Conservation (phyloP, 352 stramenopile species). For the Halophytophthora polymorphica region DNA sequence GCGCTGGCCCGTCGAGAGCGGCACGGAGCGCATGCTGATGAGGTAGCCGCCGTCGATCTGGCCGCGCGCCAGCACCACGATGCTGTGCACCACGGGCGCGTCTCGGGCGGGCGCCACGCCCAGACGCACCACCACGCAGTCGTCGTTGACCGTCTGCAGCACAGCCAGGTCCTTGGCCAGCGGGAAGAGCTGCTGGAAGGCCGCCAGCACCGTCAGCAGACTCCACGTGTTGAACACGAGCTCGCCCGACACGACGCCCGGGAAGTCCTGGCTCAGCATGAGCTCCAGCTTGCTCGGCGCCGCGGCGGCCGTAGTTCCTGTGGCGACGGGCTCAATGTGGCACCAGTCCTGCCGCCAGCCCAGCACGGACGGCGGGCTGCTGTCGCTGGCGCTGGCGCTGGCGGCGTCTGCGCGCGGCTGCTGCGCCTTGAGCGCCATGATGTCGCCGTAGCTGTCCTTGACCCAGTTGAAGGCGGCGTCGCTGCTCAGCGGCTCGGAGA, state of each 20-base stretch:
- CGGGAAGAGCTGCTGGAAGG: slow-evolving; percentile 33
- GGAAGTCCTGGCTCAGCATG: slow-evolving; percentile 33
- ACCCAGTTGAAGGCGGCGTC: slow-evolving; percentile 44
- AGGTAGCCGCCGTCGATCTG: slow-evolving; percentile 45
- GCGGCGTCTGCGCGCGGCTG: slow-evolving; percentile 11
- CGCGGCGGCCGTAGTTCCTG: slow-evolving; percentile 5
- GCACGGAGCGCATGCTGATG: slow-evolving; percentile 37
- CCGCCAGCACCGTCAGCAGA: slow-evolving; percentile 25
- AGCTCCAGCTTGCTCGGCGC: slow-evolving; percentile 21
- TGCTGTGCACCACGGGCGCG: slow-evolving; percentile 34
- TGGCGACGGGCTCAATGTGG: slow-evolving; percentile 4
- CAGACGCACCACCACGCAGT: slow-evolving; percentile 38
- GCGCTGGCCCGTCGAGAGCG: slow-evolving; percentile 29
- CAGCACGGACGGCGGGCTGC: slow-evolving; percentile 9
- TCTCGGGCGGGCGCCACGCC: slow-evolving; percentile 24
- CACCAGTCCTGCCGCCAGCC: slow-evolving; percentile 35
- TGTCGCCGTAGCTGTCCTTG: slow-evolving; percentile 44
- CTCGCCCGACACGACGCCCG: slow-evolving; percentile 26
- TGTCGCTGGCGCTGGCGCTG: not conserved
- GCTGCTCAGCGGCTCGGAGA: slow-evolving; percentile 30
- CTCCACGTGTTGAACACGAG: slow-evolving; percentile 46
- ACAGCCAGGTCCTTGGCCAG: slow-evolving; percentile 36
- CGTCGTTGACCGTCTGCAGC: slow-evolving; percentile 43
- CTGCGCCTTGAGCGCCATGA: slow-evolving; percentile 33
- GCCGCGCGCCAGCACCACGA: slow-evolving; percentile 37